Evolutionary conservation across 345 rosid genomes (phyloP).

Genomic region (Corymbia maculata): DNA sequence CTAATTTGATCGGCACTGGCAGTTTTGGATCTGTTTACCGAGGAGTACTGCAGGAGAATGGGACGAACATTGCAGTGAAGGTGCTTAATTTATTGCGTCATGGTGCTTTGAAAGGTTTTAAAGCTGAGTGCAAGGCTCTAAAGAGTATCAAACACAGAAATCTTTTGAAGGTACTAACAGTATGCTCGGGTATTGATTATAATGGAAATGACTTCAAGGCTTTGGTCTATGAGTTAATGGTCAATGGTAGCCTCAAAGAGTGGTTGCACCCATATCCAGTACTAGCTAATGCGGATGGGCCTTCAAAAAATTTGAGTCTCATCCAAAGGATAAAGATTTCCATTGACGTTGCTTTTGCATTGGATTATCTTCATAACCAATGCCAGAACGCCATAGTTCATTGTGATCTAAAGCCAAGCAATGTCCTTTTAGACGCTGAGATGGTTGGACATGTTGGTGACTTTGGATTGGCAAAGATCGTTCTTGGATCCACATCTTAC

Average conservation of each 20-base stretch:
- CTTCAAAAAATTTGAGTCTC: background rate
- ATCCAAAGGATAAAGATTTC: background rate
- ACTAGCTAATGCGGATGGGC: background rate
- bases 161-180: background rate
- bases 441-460: background rate
- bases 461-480: too few species aligned
- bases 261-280: background rate
- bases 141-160: background rate
- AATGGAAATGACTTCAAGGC: too few species aligned
- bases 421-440: background rate
- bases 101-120: background rate
- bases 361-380: slow-evolving; percentile 8
- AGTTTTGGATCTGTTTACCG: background rate
- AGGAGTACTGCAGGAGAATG: background rate
- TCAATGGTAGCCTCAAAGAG: background rate
- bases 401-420: background rate
- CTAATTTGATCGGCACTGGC: background rate
- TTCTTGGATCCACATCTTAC: too few species aligned
- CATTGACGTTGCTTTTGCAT: background rate
- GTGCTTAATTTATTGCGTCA: background rate
- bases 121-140: background rate
- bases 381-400: slow-evolving; percentile 2
- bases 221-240: background rate
- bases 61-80: background rate
- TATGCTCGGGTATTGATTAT: too few species aligned